Conservation (phyloP, 768 basidiomycete genomes). For the Pleurotus salmoneostramineus region DNA sequence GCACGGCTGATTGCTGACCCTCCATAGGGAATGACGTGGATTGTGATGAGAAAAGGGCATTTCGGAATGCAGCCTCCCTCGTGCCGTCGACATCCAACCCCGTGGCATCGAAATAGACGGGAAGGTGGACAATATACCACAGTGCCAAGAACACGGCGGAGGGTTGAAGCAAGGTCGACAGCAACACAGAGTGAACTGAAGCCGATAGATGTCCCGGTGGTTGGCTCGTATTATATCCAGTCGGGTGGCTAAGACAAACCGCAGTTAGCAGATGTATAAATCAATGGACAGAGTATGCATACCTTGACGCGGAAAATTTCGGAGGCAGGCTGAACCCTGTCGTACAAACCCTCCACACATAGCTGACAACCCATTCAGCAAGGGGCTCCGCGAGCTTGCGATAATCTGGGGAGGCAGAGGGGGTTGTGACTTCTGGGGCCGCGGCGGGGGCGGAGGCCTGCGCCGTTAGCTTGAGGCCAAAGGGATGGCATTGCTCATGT, state of each 20-base stretch:
- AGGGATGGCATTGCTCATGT: neutral
- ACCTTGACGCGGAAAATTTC: slow-evolving; percentile 52
- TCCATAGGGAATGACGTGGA: slow-evolving; percentile 40
- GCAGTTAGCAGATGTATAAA: slow-evolving; percentile 19
- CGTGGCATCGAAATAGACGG: slow-evolving; percentile 58
- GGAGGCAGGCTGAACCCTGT: slow-evolving; percentile 61
- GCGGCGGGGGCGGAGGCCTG: slow-evolving; percentile 35
- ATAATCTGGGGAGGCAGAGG: slow-evolving; percentile 53
- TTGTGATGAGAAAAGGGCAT: slow-evolving; percentile 54
- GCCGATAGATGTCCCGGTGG: slow-evolving; percentile 54
- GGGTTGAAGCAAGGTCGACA: slow-evolving; percentile 79
- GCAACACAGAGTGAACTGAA: slow-evolving; percentile 66
- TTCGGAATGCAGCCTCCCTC: slow-evolving; percentile 63
- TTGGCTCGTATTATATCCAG: slow-evolving; percentile 18
- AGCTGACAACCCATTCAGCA: slow-evolving; percentile 74
- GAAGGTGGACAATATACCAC: slow-evolving; percentile 80
- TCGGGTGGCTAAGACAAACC: slow-evolving; percentile 23
- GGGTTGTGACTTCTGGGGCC: slow-evolving; percentile 30
- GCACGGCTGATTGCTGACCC: slow-evolving; percentile 51
- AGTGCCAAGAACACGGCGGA: slow-evolving; percentile 75
- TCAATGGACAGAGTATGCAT: slow-evolving; percentile 23
- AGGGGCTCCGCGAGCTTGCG: slow-evolving; percentile 74
- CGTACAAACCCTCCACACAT: slow-evolving; percentile 81
- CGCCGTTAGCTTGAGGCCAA: slow-evolving; percentile 30
- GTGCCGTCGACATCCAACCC: slow-evolving; percentile 45